Evolutionary conservation across 192 early-diverging fungal genomes (phyloP).

Genomic region (Backusella morwellensis): DNA sequence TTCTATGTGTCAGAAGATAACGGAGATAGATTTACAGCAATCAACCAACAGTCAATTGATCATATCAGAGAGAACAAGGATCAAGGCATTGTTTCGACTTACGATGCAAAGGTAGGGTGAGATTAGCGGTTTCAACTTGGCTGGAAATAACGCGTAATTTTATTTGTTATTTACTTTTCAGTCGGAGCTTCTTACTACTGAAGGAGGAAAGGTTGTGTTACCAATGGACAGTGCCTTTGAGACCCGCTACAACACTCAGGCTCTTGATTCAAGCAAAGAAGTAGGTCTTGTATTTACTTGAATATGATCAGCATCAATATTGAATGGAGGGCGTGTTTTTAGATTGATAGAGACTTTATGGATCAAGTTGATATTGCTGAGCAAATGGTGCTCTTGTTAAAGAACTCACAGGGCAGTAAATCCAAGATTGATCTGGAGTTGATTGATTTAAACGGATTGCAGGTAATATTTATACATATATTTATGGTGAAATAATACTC

Average conservation of each 20-base stretch:
- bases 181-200: conserved; percentile 1
- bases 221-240: conserved; percentile 12
- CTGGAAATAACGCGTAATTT: neutral
- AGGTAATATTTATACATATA: neutral
- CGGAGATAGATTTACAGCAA: conserved; percentile 6
- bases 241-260: neutral
- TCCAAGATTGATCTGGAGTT: conserved; percentile 11
- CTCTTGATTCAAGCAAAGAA: conserved; percentile 21
- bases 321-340: neutral
- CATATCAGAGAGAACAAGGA: neutral
- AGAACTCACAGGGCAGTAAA: neutral
- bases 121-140: neutral
- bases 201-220: neutral
- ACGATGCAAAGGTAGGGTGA: no score
- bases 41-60: neutral
- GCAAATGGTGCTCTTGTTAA: neutral
- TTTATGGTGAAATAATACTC: no score
- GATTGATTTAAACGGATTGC: conserved; percentile 18
- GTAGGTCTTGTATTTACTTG: neutral
- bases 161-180: conserved; percentile 2
- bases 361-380: conserved; percentile 11
- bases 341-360: conserved; percentile 24
- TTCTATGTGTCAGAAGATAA: conserved; percentile 18
- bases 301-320: neutral
- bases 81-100: neutral